Base-by-base conservation (phyloP, 768 basidiomycete species). In the Hydnum rufescens region DNA sequence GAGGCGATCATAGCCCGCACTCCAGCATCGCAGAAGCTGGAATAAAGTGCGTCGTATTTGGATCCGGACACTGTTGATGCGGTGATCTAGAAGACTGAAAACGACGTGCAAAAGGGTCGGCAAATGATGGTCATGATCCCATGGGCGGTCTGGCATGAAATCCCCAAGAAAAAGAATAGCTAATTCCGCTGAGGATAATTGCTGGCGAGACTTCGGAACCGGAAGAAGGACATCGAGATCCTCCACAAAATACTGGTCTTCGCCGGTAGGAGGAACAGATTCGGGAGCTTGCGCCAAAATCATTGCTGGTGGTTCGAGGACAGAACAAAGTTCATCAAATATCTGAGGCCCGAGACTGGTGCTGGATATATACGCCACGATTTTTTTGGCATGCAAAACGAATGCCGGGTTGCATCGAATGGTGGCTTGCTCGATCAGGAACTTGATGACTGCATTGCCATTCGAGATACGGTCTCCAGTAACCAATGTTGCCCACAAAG, bases 271-370 rank as follows among this genome's bases (percentile, higher is more conserved):
- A 42, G 51, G 44, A 23, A 4, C 25, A 31, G 57, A 53, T 71
- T 73, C 19, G 77, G 81, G 52, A 62, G 66, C 23, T 68, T 68
- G 55, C 79, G 67, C 61, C 77, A 82, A 65, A 76, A 89, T 70
- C 81, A 92, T 92, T 42, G 82, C 76, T 30, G 76, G 73, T 19
- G 90, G 87, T 57, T 86, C 82, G 46, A 92, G 78, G 55, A 92
- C 71, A 34, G 75, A 76, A 64, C 82, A 86, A n/a, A 95, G 66
- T 48, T 89, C 86, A 58, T 81, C 76, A 58, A 88, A 83, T 31
- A 88, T 73, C 51, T 78, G 70, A 4, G 74, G 70, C 3, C 84
- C 86, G 16, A 78, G 73, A 16, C 71, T 69, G 25, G 82, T 83
- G 53, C 83, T 80, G 51, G 84, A 85, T 4, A 96, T 71, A 58